A percentile compares a stretch with the other conserved stretches of the same genome.
phyloP scores from a whole-genome alignment of 2,329 filamentous ascomycete genomes.

The Leptosphaerulina australis region DNA sequence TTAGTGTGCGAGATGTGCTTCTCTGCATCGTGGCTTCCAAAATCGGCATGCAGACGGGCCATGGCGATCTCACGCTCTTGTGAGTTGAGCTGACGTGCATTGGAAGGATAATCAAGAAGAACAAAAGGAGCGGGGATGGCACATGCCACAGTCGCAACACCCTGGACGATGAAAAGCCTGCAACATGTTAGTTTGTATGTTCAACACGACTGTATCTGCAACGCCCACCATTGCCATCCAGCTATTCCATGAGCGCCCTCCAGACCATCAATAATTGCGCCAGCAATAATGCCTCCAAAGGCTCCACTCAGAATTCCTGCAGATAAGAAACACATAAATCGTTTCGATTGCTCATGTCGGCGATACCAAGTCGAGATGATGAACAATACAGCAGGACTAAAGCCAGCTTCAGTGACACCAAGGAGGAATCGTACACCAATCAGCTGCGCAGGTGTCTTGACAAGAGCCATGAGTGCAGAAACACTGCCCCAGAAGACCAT shows the following conservation, averaged over 20 bases:
- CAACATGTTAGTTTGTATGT: not conserved
- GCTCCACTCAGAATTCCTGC: slow-evolving; percentile 31
- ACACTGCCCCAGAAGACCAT: slow-evolving; percentile 33
- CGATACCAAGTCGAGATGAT: slow-evolving; percentile 37
- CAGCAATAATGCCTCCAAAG: slow-evolving; percentile 32
- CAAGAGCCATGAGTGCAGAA: slow-evolving; percentile 26
- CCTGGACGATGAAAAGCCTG: slow-evolving; percentile 36
- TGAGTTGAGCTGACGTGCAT: slow-evolving; percentile 51
- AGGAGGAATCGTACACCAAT: slow-evolving; percentile 33
- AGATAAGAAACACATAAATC: slow-evolving; percentile 35
- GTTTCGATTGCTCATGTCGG: slow-evolving; percentile 33
- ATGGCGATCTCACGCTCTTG: slow-evolving; percentile 51
- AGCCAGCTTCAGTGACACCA: slow-evolving; percentile 33
- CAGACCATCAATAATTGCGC: slow-evolving; percentile 27
- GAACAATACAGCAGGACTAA: slow-evolving; percentile 33
- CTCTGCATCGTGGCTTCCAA: slow-evolving; percentile 25
- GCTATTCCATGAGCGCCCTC: slow-evolving; percentile 27
- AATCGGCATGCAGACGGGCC: slow-evolving; percentile 31
- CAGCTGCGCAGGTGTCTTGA: slow-evolving; percentile 29
- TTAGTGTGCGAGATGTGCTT: slow-evolving; percentile 25
- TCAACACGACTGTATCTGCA: not conserved
- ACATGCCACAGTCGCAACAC: slow-evolving; percentile 29
- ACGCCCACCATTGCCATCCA: slow-evolving; percentile 30
- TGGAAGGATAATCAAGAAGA: slow-evolving; percentile 37
- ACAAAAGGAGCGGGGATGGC: slow-evolving; percentile 33